Conservation (phyloP, 2,329 filamentous ascomycete species). For the Rutstroemia sp. region DNA sequence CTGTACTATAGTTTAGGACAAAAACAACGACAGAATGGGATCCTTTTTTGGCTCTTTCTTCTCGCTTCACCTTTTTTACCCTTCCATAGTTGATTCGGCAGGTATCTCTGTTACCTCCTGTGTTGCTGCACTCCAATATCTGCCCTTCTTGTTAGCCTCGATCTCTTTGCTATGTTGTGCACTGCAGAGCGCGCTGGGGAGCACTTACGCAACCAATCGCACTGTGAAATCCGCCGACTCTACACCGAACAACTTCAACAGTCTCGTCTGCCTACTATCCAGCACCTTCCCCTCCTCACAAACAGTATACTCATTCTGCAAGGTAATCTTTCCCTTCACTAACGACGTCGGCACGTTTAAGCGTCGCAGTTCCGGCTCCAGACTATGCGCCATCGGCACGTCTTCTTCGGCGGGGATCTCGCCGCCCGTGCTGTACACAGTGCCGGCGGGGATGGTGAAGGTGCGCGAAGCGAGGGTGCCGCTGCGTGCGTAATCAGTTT, state of each 20-base stretch:
- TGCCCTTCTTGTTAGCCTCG: slow-evolving; percentile 25
- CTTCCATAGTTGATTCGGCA: slow-evolving; percentile 35
- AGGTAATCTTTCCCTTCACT: slow-evolving; percentile 77
- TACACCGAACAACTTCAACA: slow-evolving; percentile 90
- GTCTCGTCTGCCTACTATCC: slow-evolving; percentile 84
- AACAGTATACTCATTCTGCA: slow-evolving; percentile 48
- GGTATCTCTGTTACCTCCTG: slow-evolving; percentile 51
- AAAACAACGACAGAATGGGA: slow-evolving; percentile 1
- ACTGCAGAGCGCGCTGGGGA: neutral
- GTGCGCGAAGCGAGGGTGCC: slow-evolving; percentile 66
- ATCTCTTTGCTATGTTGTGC: neutral
- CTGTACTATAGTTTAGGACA: slow-evolving; percentile 26
- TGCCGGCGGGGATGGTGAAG: slow-evolving; percentile 77
- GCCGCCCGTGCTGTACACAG: slow-evolving; percentile 72
- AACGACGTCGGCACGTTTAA: slow-evolving; percentile 85
- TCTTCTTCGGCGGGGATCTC: slow-evolving; percentile 76
- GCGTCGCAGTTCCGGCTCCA: slow-evolving; percentile 85
- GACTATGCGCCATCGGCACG: slow-evolving; percentile 75
- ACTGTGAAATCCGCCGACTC: slow-evolving; percentile 88
- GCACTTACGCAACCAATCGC: slow-evolving; percentile 60
- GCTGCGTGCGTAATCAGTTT: slow-evolving; percentile 86
- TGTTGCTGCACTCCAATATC: slow-evolving; percentile 55
- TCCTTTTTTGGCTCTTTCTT: slow-evolving; percentile 13
- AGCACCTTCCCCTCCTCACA: slow-evolving; percentile 80
- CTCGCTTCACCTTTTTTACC: slow-evolving; percentile 25